Conservation (phyloP, 768 basidiomycete species). For the Kwoniella europaea region DNA sequence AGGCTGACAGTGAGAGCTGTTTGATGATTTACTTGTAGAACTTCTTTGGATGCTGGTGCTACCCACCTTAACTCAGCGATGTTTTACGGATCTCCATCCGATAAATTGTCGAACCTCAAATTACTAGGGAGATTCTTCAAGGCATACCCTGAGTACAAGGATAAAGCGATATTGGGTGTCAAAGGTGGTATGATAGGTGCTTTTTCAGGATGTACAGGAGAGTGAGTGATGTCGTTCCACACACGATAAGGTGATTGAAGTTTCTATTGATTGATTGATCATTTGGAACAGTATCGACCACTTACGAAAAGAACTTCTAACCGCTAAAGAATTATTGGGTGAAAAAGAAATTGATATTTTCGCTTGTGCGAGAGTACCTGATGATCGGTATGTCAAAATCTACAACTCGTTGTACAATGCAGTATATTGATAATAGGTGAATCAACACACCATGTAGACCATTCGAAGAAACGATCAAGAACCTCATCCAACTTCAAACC, state of each 20-base stretch:
- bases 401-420: too few relatives aligned
- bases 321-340: constrained; percentile 61
- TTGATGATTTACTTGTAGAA: too few relatives aligned
- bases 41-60: background rate
- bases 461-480: constrained; percentile 61
- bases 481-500: constrained; percentile 61
- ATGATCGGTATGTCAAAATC: constrained; percentile 20
- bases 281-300: constrained; percentile 56
- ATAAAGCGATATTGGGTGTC: constrained; percentile 62
- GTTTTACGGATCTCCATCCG: constrained; percentile 31
- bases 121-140: constrained; percentile 64
- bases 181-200: constrained; percentile 59
- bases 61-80: background rate
- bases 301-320: constrained; percentile 62
- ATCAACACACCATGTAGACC: constrained; percentile 23
- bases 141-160: constrained; percentile 57
- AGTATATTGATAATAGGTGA: too few relatives aligned
- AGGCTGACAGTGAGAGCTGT: too few relatives aligned
- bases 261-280: background rate
- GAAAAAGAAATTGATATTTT: constrained; percentile 66
- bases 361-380: constrained; percentile 25
- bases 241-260: too few relatives aligned
- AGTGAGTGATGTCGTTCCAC: too few relatives aligned
- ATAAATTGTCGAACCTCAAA: constrained; percentile 59
- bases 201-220: constrained; percentile 25